phyloP scores from a whole-genome alignment of 441 rosid species.

The Breynia disticha region DNA sequence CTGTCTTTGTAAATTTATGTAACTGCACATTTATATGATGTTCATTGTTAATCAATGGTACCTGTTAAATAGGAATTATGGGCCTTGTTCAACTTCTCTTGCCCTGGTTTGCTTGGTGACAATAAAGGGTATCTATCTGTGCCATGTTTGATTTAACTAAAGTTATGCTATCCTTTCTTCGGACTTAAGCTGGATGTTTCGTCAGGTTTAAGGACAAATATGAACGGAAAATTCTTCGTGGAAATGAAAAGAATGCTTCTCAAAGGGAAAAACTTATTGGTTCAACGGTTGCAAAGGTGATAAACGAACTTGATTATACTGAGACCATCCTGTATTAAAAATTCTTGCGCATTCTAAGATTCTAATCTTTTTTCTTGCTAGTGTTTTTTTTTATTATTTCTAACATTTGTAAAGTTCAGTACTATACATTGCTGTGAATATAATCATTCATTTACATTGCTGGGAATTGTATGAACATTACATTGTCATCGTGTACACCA shows the following conservation, averaged over 20 bases:
- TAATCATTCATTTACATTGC: no score
- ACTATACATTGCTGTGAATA: no score
- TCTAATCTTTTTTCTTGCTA: not conserved
- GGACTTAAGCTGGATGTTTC: conserved; percentile 17
- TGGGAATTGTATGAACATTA: no score
- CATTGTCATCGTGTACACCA: no score
- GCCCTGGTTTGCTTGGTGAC: conserved; percentile 82
- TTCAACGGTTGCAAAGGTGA: conserved; percentile 88
- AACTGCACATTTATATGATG: no score
- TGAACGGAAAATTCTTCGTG: conserved; percentile 68
- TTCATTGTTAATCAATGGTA: conserved; percentile 8
- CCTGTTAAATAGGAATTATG: conserved; percentile 60
- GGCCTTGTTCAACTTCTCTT: conserved; percentile 91
- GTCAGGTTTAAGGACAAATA: conserved; percentile 78
- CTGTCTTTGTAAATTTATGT: no score
- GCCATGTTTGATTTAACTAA: conserved; percentile 12
- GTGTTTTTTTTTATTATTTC: not conserved
- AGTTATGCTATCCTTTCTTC: conserved; percentile 11
- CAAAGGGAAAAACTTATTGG: conserved; percentile 85
- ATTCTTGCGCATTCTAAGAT: not conserved
- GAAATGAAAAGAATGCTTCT: conserved; percentile 86
- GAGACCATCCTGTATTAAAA: not conserved
- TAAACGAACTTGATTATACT: not conserved
- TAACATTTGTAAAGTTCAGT: not conserved
- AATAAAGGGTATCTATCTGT: conserved; percentile 49